A percentile compares a stretch with the other conserved stretches of the same genome.
These are phyloP conservation scores for Jasminum sambac DNA, from an alignment of 257 asterid species.

Conservation along the genomic window DNA sequence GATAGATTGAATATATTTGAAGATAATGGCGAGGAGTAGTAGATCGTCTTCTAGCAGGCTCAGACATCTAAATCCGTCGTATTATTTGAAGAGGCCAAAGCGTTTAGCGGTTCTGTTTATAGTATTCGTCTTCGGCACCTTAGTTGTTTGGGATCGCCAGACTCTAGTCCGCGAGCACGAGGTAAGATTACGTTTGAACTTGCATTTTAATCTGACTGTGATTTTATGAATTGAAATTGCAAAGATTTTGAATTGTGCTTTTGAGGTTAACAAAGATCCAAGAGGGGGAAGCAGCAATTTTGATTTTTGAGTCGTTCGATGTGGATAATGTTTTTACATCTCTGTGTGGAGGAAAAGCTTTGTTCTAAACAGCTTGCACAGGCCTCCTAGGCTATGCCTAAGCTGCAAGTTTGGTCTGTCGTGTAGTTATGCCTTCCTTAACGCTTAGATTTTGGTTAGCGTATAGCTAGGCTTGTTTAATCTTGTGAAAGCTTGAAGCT, in stretches of 20 bases:
- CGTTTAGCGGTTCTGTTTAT: conserved; percentile 77
- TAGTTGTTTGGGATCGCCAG: conserved; percentile 93
- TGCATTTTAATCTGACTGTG: not conserved
- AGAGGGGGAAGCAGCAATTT: not conserved
- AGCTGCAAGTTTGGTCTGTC: too few relatives aligned
- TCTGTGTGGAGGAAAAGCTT: too few relatives aligned
- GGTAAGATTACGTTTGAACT: conserved; percentile 38
- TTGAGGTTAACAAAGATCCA: not conserved
- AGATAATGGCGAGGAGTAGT: conserved; percentile 66
- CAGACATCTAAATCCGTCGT: conserved; percentile 76
- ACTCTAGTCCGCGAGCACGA: conserved; percentile 86
- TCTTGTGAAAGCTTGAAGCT: too few relatives aligned
- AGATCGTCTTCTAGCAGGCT: conserved; percentile 59
- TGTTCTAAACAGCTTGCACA: too few relatives aligned
- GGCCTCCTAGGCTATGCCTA: too few relatives aligned
- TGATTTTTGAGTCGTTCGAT: not conserved
- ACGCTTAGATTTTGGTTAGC: too few relatives aligned
- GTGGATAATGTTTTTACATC: not conserved
- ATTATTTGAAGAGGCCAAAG: conserved; percentile 92
- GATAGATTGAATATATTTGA: not conserved
- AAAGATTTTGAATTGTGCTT: not conserved
- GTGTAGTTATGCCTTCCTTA: too few relatives aligned
- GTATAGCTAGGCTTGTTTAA: too few relatives aligned
- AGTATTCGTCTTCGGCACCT: conserved; percentile 53
- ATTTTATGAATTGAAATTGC: not conserved